These are phyloP conservation scores for Plasmodium falciparum DNA, from an alignment of 169 alveolate genomes.

Conservation along the genomic window DNA sequence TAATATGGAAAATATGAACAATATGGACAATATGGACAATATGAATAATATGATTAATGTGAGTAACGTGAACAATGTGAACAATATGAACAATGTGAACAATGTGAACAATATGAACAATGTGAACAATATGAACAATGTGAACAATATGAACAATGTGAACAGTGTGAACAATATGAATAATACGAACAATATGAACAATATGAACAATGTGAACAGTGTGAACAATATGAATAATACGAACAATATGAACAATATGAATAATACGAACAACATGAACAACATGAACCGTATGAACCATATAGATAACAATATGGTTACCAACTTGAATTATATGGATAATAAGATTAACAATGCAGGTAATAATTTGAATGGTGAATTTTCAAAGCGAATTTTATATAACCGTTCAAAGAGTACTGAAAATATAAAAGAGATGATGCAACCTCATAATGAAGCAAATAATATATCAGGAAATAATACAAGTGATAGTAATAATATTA, in stretches of 20 bases:
- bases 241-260: background rate
- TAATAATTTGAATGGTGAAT: too few relatives aligned
- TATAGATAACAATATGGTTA: background rate
- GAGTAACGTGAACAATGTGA: background rate
- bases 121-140: too few relatives aligned
- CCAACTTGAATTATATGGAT: too few relatives aligned
- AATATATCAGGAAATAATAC: background rate
- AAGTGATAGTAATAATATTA: constrained; percentile 9
- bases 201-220: background rate
- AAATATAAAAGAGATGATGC: constrained; percentile 8
- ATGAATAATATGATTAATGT: background rate
- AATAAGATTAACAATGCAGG: too few relatives aligned
- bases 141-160: too few relatives aligned
- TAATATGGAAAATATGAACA: background rate
- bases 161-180: too few relatives aligned
- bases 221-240: background rate
- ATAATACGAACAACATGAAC: background rate
- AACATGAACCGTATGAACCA: background rate
- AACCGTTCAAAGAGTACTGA: background rate
- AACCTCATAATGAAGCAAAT: background rate
- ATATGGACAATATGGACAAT: background rate
- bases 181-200: too few relatives aligned
- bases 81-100: too few relatives aligned
- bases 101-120: too few relatives aligned
- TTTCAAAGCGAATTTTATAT: background rate